These are phyloP conservation scores for Hypoxylon sp. DNA, from an alignment of 2,329 filamentous ascomycete genomes.

Conservation along the genomic window DNA sequence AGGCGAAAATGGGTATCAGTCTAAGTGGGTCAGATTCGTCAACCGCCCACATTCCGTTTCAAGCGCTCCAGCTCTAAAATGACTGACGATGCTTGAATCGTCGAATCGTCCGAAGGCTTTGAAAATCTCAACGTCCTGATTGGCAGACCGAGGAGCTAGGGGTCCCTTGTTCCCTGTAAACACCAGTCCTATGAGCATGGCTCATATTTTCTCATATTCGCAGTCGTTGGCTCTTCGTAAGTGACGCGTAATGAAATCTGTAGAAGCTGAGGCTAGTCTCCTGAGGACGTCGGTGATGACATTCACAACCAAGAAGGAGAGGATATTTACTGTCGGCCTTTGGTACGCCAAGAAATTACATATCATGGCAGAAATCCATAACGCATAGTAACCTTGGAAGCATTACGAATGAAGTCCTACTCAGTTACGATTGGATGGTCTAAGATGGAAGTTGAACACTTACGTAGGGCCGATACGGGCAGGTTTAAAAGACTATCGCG, in stretches of 20 bases:
- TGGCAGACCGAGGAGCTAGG: slow-evolving; percentile 10
- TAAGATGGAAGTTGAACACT: not conserved
- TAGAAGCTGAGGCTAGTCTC: slow-evolving; percentile 16
- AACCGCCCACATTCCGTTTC: slow-evolving; percentile 31
- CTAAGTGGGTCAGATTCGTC: slow-evolving; percentile 40
- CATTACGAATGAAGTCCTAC: slow-evolving; percentile 32
- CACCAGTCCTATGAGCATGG: slow-evolving; percentile 13
- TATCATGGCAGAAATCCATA: slow-evolving; percentile 16
- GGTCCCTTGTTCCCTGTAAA: slow-evolving; percentile 16
- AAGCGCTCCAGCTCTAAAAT: slow-evolving; percentile 21
- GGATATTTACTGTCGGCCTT: not conserved
- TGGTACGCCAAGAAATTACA: slow-evolving; percentile 4
- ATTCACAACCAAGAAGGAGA: slow-evolving; percentile 2
- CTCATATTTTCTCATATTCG: slow-evolving; percentile 32
- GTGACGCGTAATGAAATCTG: slow-evolving; percentile 35
- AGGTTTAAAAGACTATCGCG: slow-evolving; percentile 19
- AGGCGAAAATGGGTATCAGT: slow-evolving; percentile 21
- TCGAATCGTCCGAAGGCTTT: slow-evolving; percentile 34
- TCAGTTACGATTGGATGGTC: slow-evolving; percentile 17
- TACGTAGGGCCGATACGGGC: slow-evolving; percentile 8
- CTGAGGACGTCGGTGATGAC: not conserved
- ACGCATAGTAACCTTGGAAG: slow-evolving; percentile 8
- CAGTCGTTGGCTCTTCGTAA: slow-evolving; percentile 27
- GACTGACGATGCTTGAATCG: slow-evolving; percentile 22
- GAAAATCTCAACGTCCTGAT: slow-evolving; percentile 22